These are phyloP conservation scores for Aegilops longissima DNA, from an alignment of 176 grass and related monocot species.

Conservation along the genomic window DNA sequence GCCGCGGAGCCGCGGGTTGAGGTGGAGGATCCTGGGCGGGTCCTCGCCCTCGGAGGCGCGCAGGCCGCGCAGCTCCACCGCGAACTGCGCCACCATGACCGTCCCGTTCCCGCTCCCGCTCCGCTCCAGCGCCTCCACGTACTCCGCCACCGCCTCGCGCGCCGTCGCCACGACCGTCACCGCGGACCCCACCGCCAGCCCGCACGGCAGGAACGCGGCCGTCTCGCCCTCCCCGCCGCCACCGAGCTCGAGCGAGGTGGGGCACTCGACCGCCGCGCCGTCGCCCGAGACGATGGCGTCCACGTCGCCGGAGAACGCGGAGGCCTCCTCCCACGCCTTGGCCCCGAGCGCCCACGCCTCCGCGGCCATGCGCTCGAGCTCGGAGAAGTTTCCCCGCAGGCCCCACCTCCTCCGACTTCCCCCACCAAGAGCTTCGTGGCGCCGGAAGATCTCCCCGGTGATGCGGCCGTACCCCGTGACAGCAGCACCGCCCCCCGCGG, in stretches of 20 bases:
- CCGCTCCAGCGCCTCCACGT: slow-evolving; percentile 57
- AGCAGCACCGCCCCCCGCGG: not conserved
- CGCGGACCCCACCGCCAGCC: slow-evolving; percentile 70
- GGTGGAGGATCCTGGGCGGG: slow-evolving; percentile 88
- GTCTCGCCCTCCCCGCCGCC: slow-evolving; percentile 7
- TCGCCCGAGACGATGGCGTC: slow-evolving; percentile 37
- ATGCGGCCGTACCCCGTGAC: slow-evolving; percentile 61
- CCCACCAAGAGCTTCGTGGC: not conserved
- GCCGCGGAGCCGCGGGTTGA: slow-evolving; percentile 78
- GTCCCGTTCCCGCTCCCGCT: slow-evolving; percentile 56
- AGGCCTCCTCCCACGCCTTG: slow-evolving; percentile 66
- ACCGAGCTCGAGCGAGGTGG: slow-evolving; percentile 34
- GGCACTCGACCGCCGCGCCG: slow-evolving; percentile 37
- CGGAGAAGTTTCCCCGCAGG: slow-evolving; percentile 58
- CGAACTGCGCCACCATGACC: slow-evolving; percentile 90
- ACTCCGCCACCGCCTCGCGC: slow-evolving; percentile 48
- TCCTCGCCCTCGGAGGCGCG: slow-evolving; percentile 70
- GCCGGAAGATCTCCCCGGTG: slow-evolving; percentile 62
- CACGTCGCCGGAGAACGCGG: slow-evolving; percentile 46
- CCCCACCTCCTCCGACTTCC: slow-evolving; percentile 33
- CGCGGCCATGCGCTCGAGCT: slow-evolving; percentile 66
- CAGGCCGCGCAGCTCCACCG: slow-evolving; percentile 72
- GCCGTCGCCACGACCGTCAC: slow-evolving; percentile 78
- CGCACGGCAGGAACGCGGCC: slow-evolving; percentile 64
- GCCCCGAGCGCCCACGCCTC: slow-evolving; percentile 72